These are phyloP conservation scores for Wickerhamomyces canadensis DNA, from an alignment of 805 yeast genomes.

Conservation along the genomic window DNA sequence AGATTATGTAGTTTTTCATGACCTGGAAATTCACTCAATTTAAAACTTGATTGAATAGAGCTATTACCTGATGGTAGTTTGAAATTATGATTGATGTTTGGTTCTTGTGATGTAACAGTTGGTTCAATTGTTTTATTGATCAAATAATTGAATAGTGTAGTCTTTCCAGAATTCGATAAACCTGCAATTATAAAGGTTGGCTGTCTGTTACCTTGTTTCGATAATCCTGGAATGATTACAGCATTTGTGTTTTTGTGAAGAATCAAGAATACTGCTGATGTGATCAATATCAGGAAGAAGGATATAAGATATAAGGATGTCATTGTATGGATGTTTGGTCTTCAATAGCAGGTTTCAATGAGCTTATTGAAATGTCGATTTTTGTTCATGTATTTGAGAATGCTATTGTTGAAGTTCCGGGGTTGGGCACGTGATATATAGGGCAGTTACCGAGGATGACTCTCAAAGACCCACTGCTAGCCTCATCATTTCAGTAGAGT, in stretches of 20 bases:
- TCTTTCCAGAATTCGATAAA: conserved; percentile 61
- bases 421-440: too few species aligned
- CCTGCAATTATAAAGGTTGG: conserved; percentile 66
- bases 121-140: conserved; percentile 24
- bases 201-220: conserved; percentile 21
- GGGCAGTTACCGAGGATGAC: too few species aligned
- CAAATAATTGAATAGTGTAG: conserved; percentile 41
- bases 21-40: conserved; percentile 84
- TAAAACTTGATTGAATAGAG: conserved; percentile 33
- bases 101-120: conserved; percentile 49
- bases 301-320: neutral
- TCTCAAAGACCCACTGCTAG: too few species aligned
- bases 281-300: conserved; percentile 2
- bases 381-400: too few species aligned
- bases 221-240: conserved; percentile 13
- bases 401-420: too few species aligned
- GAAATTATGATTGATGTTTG: conserved; percentile 33
- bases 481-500: too few species aligned
- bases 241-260: conserved; percentile 11
- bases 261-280: conserved; percentile 6
- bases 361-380: too few species aligned
- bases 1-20: conserved; percentile 65
- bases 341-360: too few species aligned
- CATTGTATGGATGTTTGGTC: too few species aligned
- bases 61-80: conserved; percentile 36